Evolutionary conservation across 768 basidiomycete species (phyloP).

Genomic region (Candolleomyces eurysporus): DNA sequence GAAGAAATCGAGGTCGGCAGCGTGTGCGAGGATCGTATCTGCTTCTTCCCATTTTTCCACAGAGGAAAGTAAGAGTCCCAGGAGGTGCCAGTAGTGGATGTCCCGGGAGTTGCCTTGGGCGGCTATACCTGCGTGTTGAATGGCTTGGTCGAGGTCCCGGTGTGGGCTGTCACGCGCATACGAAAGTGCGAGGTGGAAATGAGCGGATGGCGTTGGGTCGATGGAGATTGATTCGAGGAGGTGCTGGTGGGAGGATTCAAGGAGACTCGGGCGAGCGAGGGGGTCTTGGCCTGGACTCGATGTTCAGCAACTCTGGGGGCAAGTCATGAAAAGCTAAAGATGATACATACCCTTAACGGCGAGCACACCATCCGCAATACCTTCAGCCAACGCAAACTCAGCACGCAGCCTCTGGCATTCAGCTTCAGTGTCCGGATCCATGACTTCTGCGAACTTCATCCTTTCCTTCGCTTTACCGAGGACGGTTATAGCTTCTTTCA

Average conservation of each 20-base stretch:
- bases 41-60: constrained; percentile 80
- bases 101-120: constrained; percentile 65
- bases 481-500: constrained; percentile 57
- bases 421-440: background rate
- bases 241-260: constrained; percentile 54
- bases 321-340: background rate
- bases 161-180: constrained; percentile 60
- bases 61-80: constrained; percentile 79
- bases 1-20: constrained; percentile 45
- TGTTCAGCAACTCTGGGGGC: background rate
- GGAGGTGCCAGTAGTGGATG: constrained; percentile 86
- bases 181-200: constrained; percentile 82
- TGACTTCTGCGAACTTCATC: constrained; percentile 40
- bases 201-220: constrained; percentile 52
- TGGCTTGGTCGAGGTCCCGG: constrained; percentile 67
- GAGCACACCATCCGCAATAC: constrained; percentile 68
- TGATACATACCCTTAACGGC: constrained; percentile 64
- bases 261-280: constrained; percentile 53
- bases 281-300: constrained; percentile 58
- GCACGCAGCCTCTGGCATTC: constrained; percentile 47
- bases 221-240: constrained; percentile 47
- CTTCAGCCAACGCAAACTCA: constrained; percentile 64
- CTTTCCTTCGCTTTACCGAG: constrained; percentile 61
- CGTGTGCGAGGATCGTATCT: constrained; percentile 72
- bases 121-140: constrained; percentile 63